Conservation (phyloP, 306 rosid species). For the Hippophae rhamnoides region DNA sequence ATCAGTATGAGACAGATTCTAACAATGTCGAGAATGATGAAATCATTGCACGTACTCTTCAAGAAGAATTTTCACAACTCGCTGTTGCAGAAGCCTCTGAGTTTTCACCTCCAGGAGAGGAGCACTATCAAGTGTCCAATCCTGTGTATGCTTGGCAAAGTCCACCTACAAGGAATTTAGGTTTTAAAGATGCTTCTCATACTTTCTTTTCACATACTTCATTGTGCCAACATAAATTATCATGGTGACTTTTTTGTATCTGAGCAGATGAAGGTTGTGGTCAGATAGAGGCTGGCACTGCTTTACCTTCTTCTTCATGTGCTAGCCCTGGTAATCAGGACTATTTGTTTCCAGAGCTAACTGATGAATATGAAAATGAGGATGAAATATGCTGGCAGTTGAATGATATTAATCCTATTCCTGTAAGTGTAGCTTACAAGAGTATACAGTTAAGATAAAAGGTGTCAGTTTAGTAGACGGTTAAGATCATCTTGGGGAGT, state of each 20-base stretch:
- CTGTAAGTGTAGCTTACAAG: conserved; percentile 44
- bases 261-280: conserved; percentile 32
- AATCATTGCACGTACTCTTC: conserved; percentile 65
- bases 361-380: conserved; percentile 38
- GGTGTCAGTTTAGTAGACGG: conserved; percentile 19
- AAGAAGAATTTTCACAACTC: conserved; percentile 60
- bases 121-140: conserved; percentile 32
- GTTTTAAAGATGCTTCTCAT: conserved; percentile 24
- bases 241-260: conserved; percentile 7
- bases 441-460: not conserved
- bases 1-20: conserved; percentile 35
- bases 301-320: conserved; percentile 44
- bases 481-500: conserved; percentile 9
- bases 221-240: conserved; percentile 9
- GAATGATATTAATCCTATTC: conserved; percentile 55
- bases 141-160: conserved; percentile 46
- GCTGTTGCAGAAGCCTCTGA: conserved; percentile 39
- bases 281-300: conserved; percentile 27
- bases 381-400: conserved; percentile 51
- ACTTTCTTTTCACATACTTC: not conserved
- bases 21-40: conserved; percentile 67
- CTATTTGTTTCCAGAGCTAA: conserved; percentile 21
- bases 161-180: conserved; percentile 38
- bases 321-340: conserved; percentile 46
- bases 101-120: conserved; percentile 34